Base-by-base conservation (phyloP, 2,329 filamentous ascomycete species). In the Monilinia vaccinii-corymbosi region DNA sequence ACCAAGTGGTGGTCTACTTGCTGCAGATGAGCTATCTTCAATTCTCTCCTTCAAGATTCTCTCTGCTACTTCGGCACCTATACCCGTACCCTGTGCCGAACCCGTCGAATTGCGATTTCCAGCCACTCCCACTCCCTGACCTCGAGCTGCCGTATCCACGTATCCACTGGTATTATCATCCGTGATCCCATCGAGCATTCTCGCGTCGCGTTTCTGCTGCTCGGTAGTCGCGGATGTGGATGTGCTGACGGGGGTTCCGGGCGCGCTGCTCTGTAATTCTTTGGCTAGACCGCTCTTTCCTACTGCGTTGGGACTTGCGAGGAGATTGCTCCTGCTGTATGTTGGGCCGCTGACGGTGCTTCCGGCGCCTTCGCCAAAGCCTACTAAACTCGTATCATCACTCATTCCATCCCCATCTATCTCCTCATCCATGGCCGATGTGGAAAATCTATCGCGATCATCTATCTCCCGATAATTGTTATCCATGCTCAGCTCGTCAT, bases 341-440 rank as follows among this genome's bases (percentile, higher is more conserved):
- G 88, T 88, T 44, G 89, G 89, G 0, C 91, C 91, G 62, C 86
- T 90, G 60, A 92, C 86, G 6, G 91, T 91, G 72, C 88, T 91
- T 66, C 87, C 89, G 11, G 93, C 92, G 38, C 92, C 93, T 73
- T 97, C 92, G 53, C 93, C 93, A 67, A 97, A 97, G 0, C 88
- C 93, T 11, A 97, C 93, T 7, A 97, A 79, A 64, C 88, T 93
- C 2, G 87, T 89, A 56, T 96, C 91, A 68, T 96, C 91, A 68
- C 89, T 93, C 80, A 94, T 87, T 61, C 88, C 89, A 64, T 72
- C 70, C 11, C 56, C 63, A 50, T 69, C 67, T 55, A 66, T 58
- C 55, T 70, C 69, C 38, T 68, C 65, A 60, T 84, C 81, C 78
- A 83, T 82, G 31, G 77, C 75, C 44, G 70, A 69, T 16, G 66